These are phyloP conservation scores for Colletotrichum trifolii DNA, from an alignment of 2,329 filamentous ascomycete genomes.

Conservation along the genomic window DNA sequence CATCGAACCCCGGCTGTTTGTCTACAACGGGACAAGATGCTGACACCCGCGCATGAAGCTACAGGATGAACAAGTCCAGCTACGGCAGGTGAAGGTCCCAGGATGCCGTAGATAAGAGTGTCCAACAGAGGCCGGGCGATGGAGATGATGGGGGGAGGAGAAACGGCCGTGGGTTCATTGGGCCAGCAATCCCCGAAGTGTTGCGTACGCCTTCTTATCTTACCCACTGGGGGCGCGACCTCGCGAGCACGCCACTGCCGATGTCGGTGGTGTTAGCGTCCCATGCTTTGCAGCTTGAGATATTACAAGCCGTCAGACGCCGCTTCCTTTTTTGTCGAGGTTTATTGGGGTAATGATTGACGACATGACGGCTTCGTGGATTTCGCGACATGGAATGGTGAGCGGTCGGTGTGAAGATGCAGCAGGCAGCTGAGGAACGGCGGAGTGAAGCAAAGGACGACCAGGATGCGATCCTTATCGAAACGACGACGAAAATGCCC, in stretches of 20 bases:
- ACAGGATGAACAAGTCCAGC: background rate
- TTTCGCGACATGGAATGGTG: too few species aligned
- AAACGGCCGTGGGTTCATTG: slow-evolving; percentile 9
- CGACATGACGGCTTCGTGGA: too few species aligned
- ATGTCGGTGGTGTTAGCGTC: slow-evolving; percentile 29
- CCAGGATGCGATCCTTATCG: too few species aligned
- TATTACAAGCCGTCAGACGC: too few species aligned
- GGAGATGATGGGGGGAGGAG: background rate
- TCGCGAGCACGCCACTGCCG: slow-evolving; percentile 36
- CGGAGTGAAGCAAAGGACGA: too few species aligned
- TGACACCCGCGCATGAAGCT: slow-evolving; percentile 1
- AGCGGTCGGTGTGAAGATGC: too few species aligned
- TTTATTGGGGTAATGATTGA: too few species aligned
- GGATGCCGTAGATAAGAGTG: slow-evolving; percentile 23
- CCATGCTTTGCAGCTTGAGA: background rate
- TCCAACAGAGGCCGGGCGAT: background rate
- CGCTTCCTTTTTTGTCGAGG: too few species aligned
- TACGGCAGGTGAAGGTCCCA: background rate
- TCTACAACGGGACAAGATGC: slow-evolving; percentile 20
- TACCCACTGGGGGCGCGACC: slow-evolving; percentile 30
- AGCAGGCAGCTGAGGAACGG: too few species aligned
- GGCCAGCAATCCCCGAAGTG: slow-evolving; percentile 15
- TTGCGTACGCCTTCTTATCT: slow-evolving; percentile 31
- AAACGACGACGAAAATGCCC: too few species aligned
- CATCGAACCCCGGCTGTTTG: slow-evolving; percentile 14